A percentile compares a stretch with the other conserved stretches of the same genome.
phyloP scores from a whole-genome alignment of 495 filamentous ascomycete genomes.

The Pyronema omphalodes region DNA sequence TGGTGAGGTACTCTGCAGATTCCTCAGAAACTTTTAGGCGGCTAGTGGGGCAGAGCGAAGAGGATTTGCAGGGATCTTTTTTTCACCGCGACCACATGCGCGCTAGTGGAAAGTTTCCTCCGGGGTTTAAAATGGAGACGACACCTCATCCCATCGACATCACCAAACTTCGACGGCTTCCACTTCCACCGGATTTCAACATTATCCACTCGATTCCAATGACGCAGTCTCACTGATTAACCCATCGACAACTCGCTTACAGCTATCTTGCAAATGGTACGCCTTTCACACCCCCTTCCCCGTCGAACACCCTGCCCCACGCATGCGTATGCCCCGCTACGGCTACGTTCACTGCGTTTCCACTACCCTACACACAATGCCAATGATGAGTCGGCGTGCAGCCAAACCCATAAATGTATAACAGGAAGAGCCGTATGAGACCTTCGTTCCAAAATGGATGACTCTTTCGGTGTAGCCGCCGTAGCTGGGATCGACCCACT shows the following conservation, averaged over 20 bases:
- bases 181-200: neutral
- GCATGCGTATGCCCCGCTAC: too few relatives aligned
- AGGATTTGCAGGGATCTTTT: neutral
- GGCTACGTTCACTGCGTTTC: too few relatives aligned
- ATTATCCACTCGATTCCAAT: neutral
- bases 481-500: too few relatives aligned
- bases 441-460: neutral
- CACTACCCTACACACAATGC: neutral
- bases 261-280: neutral
- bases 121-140: too few relatives aligned
- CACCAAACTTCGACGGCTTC: neutral
- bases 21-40: neutral
- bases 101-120: too few relatives aligned
- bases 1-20: neutral
- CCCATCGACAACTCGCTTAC: too few relatives aligned
- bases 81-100: neutral
- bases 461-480: too few relatives aligned
- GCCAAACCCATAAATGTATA: constrained; percentile 1
- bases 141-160: neutral
- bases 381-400: neutral
- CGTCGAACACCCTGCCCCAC: neutral
- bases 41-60: neutral
- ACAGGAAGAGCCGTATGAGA: constrained; percentile 6
- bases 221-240: too few relatives aligned
- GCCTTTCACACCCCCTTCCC: neutral